Evolutionary conservation across 768 basidiomycete genomes (phyloP).

Genomic region (Boletus sensibilis): DNA sequence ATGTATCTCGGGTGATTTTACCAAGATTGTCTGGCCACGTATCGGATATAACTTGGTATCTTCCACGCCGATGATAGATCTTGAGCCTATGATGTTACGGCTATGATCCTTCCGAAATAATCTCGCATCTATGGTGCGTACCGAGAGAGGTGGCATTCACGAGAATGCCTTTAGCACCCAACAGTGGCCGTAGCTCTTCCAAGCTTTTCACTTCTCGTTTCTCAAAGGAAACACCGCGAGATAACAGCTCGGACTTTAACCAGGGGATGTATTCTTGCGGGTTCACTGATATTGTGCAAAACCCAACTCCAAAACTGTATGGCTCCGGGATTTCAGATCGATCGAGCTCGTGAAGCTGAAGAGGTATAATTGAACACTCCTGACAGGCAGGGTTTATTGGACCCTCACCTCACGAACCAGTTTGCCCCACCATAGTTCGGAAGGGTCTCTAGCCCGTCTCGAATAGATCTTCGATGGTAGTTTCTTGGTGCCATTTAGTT

Average conservation of each 20-base stretch:
- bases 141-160: constrained; percentile 60
- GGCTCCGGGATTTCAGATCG: constrained; percentile 36
- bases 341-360: constrained; percentile 35
- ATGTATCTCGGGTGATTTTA: constrained; percentile 63
- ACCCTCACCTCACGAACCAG: constrained; percentile 40
- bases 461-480: constrained; percentile 39
- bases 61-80: constrained; percentile 76
- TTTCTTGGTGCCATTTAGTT: constrained; percentile 28
- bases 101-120: neutral
- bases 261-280: constrained; percentile 51
- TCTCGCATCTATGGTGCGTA: constrained; percentile 19
- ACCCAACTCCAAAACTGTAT: constrained; percentile 40
- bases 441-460: constrained; percentile 13
- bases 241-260: constrained; percentile 41
- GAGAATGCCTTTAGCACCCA: constrained; percentile 40
- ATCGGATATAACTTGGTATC: constrained; percentile 74
- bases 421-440: constrained; percentile 39
- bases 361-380: neutral
- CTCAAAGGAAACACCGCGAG: constrained; percentile 44
- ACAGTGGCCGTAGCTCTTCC: constrained; percentile 44
- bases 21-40: constrained; percentile 79
- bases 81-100: constrained; percentile 46
- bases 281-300: constrained; percentile 48
- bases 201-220: constrained; percentile 42
- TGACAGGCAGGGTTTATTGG: neutral